These are phyloP conservation scores for Linum trigynum DNA, from an alignment of 345 rosid genomes.

Conservation along the genomic window DNA sequence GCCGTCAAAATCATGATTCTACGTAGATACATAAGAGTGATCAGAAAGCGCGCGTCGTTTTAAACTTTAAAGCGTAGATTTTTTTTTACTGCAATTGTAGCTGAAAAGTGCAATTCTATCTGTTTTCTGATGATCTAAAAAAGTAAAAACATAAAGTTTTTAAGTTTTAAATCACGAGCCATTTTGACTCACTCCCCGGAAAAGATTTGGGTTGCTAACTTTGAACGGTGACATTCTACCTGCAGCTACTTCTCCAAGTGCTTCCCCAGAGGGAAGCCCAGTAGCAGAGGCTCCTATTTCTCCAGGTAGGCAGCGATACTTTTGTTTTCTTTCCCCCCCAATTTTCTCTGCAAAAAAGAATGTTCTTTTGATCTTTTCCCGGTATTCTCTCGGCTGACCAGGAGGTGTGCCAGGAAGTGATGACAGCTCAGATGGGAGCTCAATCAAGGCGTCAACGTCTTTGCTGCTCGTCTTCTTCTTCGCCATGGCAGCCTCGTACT, in stretches of 20 bases:
- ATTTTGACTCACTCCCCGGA: too few relatives aligned
- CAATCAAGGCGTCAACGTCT: constrained; percentile 41
- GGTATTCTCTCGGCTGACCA: background rate
- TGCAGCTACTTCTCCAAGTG: constrained; percentile 32
- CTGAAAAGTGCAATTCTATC: too few relatives aligned
- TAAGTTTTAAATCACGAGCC: too few relatives aligned
- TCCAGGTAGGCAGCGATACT: constrained; percentile 24
- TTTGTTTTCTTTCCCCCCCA: background rate
- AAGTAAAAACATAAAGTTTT: too few relatives aligned
- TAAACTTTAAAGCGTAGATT: too few relatives aligned
- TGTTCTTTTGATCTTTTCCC: background rate
- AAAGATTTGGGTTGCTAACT: constrained; percentile 3
- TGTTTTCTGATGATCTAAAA: too few relatives aligned
- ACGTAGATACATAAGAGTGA: too few relatives aligned
- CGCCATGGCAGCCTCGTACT: constrained; percentile 32
- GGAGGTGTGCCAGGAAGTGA: constrained; percentile 19
- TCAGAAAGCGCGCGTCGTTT: too few relatives aligned
- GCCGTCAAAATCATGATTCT: too few relatives aligned
- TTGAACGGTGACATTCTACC: background rate
- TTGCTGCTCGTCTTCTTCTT: constrained; percentile 41
- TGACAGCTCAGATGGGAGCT: constrained; percentile 47
- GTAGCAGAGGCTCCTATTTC: constrained; percentile 30
- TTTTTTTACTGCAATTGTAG: too few relatives aligned
- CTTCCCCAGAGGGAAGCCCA: constrained; percentile 54
- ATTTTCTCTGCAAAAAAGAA: too few relatives aligned